Conservation (phyloP, 2,329 filamentous ascomycete species). For the Orbilia blumenaviensis region DNA sequence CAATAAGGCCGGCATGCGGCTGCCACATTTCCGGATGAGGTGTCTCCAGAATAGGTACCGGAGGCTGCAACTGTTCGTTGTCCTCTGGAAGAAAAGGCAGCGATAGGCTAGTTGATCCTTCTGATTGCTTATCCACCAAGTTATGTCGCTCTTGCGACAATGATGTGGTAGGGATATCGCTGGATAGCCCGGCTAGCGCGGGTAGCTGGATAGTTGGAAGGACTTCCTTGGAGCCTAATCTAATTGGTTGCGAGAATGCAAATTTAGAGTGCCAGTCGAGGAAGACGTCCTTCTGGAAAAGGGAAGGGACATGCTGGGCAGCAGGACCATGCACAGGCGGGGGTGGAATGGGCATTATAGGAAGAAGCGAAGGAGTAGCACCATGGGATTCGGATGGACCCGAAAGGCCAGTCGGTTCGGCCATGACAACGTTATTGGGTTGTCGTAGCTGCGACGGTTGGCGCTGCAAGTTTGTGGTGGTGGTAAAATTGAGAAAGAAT, state of each 20-base stretch:
- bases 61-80: not conserved
- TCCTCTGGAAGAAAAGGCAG: not conserved
- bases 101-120: slow-evolving; percentile 19
- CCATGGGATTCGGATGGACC: slow-evolving; percentile 22
- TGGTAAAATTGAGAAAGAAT: not conserved
- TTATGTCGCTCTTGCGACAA: slow-evolving; percentile 45
- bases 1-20: slow-evolving; percentile 43
- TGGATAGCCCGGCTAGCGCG: slow-evolving; percentile 11
- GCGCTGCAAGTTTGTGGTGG: not conserved
- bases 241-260: slow-evolving; percentile 38
- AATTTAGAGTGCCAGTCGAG: slow-evolving; percentile 53
- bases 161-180: slow-evolving; percentile 22
- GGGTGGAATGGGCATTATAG: slow-evolving; percentile 29
- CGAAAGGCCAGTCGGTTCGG: slow-evolving; percentile 25
- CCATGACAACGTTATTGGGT: slow-evolving; percentile 25
- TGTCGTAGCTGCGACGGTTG: slow-evolving; percentile 14
- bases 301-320: slow-evolving; percentile 1
- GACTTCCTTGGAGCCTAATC: slow-evolving; percentile 41
- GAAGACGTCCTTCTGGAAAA: slow-evolving; percentile 46
- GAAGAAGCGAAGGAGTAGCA: slow-evolving; percentile 3
- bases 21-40: slow-evolving; percentile 39
- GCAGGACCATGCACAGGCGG: not conserved
- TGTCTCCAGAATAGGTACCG: slow-evolving; percentile 15
- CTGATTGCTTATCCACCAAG: not conserved
- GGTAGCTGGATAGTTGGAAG: slow-evolving; percentile 37